phyloP scores from a whole-genome alignment of 192 early-diverging fungal genomes.

The Dissophora ornata region DNA sequence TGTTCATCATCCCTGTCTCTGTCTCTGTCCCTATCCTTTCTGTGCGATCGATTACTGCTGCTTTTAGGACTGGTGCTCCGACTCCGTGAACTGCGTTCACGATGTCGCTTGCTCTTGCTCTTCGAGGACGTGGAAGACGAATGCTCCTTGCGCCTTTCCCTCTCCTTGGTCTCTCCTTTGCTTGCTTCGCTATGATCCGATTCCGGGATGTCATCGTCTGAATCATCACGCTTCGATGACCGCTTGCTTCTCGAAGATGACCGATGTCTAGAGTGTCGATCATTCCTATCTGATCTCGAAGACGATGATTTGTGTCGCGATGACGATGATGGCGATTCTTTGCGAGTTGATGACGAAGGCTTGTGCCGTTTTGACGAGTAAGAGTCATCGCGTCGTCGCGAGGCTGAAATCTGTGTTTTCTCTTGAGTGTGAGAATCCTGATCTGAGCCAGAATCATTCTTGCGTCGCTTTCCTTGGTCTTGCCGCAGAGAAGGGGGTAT shows the following conservation, averaged over 20 bases:
- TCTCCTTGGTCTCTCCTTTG: neutral
- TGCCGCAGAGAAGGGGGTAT: neutral
- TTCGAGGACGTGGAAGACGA: conserved; percentile 6
- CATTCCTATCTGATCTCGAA: conserved; percentile 9
- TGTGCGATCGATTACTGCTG: conserved; percentile 1
- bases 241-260: conserved; percentile 7
- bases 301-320: conserved; percentile 18
- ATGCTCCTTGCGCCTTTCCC: neutral
- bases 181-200: neutral
- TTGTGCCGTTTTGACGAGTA: conserved; percentile 5
- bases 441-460: neutral
- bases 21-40: neutral
- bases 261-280: neutral
- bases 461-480: neutral
- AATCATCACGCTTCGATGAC: neutral
- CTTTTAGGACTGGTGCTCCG: conserved; percentile 17
- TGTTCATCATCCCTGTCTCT: neutral
- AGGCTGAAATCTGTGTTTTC: neutral
- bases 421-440: neutral
- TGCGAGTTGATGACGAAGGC: neutral
- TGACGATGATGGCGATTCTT: neutral
- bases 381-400: neutral
- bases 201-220: neutral
- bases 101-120: conserved; percentile 9
- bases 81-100: conserved; percentile 13